A percentile compares a stretch with the other conserved stretches of the same genome.
Conservation (phyloP, 495 filamentous ascomycete species). For the Trichoderma virens region DNA sequence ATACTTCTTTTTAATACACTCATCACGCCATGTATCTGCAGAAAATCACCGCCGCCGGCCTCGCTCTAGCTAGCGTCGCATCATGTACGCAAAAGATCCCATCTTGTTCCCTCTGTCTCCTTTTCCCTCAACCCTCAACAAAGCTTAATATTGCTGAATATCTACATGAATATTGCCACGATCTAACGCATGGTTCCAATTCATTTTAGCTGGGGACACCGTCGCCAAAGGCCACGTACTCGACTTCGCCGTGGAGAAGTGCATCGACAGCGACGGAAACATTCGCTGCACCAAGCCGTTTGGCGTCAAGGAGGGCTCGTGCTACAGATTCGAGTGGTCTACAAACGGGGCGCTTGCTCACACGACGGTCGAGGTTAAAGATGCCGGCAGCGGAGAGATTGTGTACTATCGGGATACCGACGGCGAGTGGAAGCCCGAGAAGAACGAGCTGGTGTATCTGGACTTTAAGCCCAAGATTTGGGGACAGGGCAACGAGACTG, state of each 20-base stretch:
- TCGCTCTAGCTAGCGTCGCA: not conserved
- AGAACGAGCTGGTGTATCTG: conserved; percentile 30
- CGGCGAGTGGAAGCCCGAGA: conserved; percentile 32
- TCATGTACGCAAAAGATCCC: too few relatives aligned
- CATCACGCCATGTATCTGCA: conserved; percentile 3
- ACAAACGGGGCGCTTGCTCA: conserved; percentile 30
- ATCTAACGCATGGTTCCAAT: not conserved
- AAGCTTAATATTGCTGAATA: too few relatives aligned
- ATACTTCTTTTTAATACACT: too few relatives aligned
- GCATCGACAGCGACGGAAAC: conserved; percentile 26
- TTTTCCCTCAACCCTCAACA: too few relatives aligned
- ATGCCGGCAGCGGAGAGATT: conserved; percentile 27
- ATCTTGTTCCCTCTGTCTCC: too few relatives aligned
- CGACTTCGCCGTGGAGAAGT: conserved; percentile 29
- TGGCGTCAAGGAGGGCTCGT: conserved; percentile 22
- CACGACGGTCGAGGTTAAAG: conserved; percentile 32
- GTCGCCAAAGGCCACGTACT: conserved; percentile 23
- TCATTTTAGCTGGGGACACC: not conserved
- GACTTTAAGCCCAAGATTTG: conserved; percentile 36
- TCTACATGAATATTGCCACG: too few relatives aligned
- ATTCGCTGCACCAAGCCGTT: conserved; percentile 30
- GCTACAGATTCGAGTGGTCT: conserved; percentile 31
- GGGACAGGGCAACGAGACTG: conserved; percentile 29
- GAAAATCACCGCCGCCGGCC: not conserved
- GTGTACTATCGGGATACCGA: conserved; percentile 35